Conservation (phyloP, 441 rosid species). For the Brassica hybrid region DNA sequence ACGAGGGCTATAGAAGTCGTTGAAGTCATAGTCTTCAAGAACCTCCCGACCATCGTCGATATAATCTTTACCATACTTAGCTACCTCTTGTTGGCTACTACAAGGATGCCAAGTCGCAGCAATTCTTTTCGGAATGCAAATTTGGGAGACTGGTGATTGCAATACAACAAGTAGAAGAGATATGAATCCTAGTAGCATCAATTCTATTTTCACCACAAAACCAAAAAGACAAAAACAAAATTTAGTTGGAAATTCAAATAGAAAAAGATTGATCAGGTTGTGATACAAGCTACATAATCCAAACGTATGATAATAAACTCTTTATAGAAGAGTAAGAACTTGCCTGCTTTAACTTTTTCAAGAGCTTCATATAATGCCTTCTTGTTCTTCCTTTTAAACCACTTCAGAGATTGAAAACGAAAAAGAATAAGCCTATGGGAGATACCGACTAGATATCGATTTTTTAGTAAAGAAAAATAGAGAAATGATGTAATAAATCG, state of each 20-base stretch:
- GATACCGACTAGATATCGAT: background rate
- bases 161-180: slow-evolving; percentile 74
- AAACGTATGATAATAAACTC: background rate
- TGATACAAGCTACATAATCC: background rate
- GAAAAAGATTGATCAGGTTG: background rate
- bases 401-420: slow-evolving; percentile 43
- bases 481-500: background rate
- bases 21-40: slow-evolving; percentile 44
- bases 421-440: background rate
- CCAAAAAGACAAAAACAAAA: background rate
- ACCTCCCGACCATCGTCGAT: slow-evolving; percentile 46
- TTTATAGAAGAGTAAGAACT: slow-evolving; percentile 3
- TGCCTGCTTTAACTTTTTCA: slow-evolving; percentile 75
- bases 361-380: slow-evolving; percentile 67
- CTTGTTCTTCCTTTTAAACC: slow-evolving; percentile 61
- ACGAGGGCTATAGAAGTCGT: slow-evolving; percentile 41
- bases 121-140: slow-evolving; percentile 53
- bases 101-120: slow-evolving; percentile 86
- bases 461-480: background rate
- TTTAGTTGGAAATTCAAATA: background rate
- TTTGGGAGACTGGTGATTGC: slow-evolving; percentile 55
- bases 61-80: slow-evolving; percentile 9
- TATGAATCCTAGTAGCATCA: slow-evolving; percentile 93
- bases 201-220: slow-evolving; percentile 52
- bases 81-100: background rate